Conservation (phyloP, 2,329 filamentous ascomycete genomes). For the Phialophora chinensis region DNA sequence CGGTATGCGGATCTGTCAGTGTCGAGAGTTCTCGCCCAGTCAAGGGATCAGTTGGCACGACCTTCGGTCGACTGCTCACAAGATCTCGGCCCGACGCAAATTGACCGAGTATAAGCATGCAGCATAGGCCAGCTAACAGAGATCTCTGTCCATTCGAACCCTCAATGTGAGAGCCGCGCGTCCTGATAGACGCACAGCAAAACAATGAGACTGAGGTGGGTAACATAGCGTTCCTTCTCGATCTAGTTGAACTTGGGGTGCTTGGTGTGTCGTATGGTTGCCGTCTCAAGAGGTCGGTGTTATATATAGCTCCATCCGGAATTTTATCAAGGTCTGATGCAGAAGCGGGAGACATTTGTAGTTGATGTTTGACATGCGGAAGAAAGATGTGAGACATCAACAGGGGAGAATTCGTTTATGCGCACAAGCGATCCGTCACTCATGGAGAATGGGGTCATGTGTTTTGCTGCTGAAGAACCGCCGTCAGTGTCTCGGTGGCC, state of each 20-base stretch:
- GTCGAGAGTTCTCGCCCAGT: conserved; percentile 12
- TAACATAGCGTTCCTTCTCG: not conserved
- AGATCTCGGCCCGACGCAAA: not conserved
- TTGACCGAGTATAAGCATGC: not conserved
- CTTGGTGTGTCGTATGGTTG: not conserved
- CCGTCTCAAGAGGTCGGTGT: not conserved
- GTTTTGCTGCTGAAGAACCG: not conserved
- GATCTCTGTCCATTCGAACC: not conserved
- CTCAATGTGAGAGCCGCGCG: not conserved
- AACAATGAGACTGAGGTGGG: not conserved
- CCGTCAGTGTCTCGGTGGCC: not conserved
- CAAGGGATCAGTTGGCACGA: not conserved
- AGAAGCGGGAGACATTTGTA: not conserved
- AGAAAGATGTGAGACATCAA: not conserved
- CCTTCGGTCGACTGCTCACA: not conserved
- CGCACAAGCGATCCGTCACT: not conserved
- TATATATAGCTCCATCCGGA: not conserved
- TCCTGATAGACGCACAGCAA: not conserved
- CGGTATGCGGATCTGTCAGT: conserved; percentile 5
- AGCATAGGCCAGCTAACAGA: not conserved
- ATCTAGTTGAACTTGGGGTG: not conserved
- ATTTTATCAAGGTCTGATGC: not conserved
- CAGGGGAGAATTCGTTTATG: not conserved
- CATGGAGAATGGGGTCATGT: not conserved
- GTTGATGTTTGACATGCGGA: not conserved